Conservation (phyloP, 1,284 basidiomycete species). For the Pseudozyma hubeiensis region DNA sequence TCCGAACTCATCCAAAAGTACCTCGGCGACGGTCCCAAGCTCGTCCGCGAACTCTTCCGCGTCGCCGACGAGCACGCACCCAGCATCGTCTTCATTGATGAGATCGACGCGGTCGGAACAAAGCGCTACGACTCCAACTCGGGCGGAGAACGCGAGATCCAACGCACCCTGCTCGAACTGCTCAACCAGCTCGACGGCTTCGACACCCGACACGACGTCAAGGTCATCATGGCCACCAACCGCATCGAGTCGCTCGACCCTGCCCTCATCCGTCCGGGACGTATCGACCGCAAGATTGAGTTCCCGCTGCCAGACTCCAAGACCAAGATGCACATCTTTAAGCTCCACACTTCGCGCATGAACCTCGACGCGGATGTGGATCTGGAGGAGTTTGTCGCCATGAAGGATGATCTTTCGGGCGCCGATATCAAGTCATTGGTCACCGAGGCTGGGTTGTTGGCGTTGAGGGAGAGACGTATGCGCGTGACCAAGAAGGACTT, state of each 20-base stretch:
- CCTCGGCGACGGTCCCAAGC: slow-evolving; percentile 83
- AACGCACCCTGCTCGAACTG: slow-evolving; percentile 70
- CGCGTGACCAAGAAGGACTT: slow-evolving; percentile 82
- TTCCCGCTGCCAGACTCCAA: slow-evolving; percentile 67
- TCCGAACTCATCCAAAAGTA: slow-evolving; percentile 99
- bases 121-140: slow-evolving; percentile 71
- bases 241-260: slow-evolving; percentile 95
- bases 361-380: slow-evolving; percentile 90
- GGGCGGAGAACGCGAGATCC: slow-evolving; percentile 71
- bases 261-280: slow-evolving; percentile 96
- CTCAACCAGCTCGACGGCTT: slow-evolving; percentile 91
- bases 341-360: slow-evolving; percentile 96
- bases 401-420: slow-evolving; percentile 95
- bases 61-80: slow-evolving; percentile 71
- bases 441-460: slow-evolving; percentile 92
- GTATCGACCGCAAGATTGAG: slow-evolving; percentile 95
- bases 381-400: slow-evolving; percentile 93
- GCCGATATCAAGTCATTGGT: slow-evolving; percentile 86
- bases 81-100: slow-evolving; percentile 71
- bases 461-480: slow-evolving; percentile 94
- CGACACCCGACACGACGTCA: slow-evolving; percentile 98
- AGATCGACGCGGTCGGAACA: slow-evolving; percentile 71
- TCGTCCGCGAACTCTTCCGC: slow-evolving; percentile 71
- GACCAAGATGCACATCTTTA: slow-evolving; percentile 85
- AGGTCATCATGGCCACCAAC: slow-evolving; percentile 87